A percentile compares a stretch with the other conserved stretches of the same genome.
phyloP scores from a whole-genome alignment of 441 rosid genomes.

The Adansonia grandidieri region DNA sequence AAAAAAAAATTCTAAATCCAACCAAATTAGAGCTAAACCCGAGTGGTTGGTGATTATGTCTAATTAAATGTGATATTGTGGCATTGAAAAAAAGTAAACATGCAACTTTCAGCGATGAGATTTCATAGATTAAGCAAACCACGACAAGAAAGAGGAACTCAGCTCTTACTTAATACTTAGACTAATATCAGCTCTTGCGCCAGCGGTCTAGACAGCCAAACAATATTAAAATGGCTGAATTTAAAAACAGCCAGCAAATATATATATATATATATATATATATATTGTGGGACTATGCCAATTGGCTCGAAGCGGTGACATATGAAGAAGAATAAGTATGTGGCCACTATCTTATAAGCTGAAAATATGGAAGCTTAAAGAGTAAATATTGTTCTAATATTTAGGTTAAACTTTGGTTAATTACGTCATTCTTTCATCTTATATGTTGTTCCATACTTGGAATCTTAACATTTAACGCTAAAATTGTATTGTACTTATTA shows the following conservation, averaged over 20 bases:
- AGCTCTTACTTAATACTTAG: constrained; percentile 4
- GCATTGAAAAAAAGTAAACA: too few species aligned
- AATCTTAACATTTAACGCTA: too few species aligned
- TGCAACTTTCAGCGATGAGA: not conserved
- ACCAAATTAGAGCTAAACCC: too few species aligned
- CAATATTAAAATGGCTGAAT: not conserved
- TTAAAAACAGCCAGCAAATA: not conserved
- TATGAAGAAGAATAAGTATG: not conserved
- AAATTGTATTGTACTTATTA: too few species aligned
- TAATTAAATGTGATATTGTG: too few species aligned
- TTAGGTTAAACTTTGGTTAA: constrained; percentile 1
- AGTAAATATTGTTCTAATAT: not conserved
- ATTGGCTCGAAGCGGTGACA: not conserved
- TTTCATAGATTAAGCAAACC: not conserved
- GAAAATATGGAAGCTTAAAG: not conserved
- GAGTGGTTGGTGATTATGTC: too few species aligned
- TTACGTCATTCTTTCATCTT: not conserved
- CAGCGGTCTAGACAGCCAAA: not conserved
- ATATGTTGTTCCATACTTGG: not conserved
- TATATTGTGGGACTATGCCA: not conserved
- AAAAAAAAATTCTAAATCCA: too few species aligned
- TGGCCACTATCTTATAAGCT: not conserved
- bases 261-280: too few species aligned
- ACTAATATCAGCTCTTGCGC: not conserved
- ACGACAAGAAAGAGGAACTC: not conserved